Evolutionary conservation across 1,284 basidiomycete species (phyloP), one percentile per base, ranked within the genome.

Genomic region (Irpex sp.): DNA sequence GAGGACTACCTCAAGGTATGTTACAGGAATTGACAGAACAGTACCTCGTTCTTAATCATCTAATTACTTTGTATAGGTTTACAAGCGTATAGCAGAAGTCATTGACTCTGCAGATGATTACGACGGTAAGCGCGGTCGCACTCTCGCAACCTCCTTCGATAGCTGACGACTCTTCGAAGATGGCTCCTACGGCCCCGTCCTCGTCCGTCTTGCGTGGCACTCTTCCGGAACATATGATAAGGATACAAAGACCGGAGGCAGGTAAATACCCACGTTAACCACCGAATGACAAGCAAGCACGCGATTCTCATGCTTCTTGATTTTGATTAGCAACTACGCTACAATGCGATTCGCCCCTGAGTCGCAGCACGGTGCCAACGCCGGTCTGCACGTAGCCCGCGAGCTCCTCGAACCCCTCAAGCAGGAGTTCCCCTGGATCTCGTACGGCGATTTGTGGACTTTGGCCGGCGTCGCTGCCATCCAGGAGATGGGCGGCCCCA

Each of bases 141-240:
- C 52, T 56, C 48, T 61, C 31, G 65, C 56, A 19, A 40, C 57
- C 52, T 57, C 62, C 61, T 59, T 5, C 68, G 40, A 44, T 15
- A 15, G 2, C 15, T 11, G 4, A 44, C 40, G 5, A 8, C 15
- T 15, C 40, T 15, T 44, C 15, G 40, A 44, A 96, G 94, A 97
- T 73, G 95, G 95, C 36, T 96, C 93, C 7, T 95, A 92, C 69
- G 96, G 89, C 17, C 96, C 96, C 52, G 89, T 98, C 54, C 77
- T 98, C 62, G 83, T 99, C 63, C 94, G 97, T 75, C 88, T 98
- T 62, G 96, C 96, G 34, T 98, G 96, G 94, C 94, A 96, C 76
- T 75, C 89, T 9, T 92, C 93, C 57, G 96, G 96, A 58, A 98
- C 96, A 0, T 96, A 92, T 73, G 92, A 96, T 79, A 94, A 95